Base-by-base conservation (phyloP, 192 early-diverging fungal genomes). In the Nowakowskiella sp. region DNA sequence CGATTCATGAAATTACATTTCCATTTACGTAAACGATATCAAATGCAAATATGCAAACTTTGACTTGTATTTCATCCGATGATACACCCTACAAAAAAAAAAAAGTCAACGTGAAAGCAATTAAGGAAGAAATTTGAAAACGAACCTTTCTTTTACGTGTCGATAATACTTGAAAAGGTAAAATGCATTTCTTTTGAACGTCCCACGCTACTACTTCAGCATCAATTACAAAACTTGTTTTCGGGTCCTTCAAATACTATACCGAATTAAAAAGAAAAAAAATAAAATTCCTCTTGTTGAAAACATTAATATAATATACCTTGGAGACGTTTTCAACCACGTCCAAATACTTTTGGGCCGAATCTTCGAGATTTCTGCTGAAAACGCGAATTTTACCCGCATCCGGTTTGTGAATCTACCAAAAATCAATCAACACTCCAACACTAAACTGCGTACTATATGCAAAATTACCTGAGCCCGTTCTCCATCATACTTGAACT, bases 161-260 rank as follows among this genome's bases (percentile, higher is more conserved):
- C 58, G 85, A 91, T 10, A 98, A 63, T 2, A 92, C 87, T 68
- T 99, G 97, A 71, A 99, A 99, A 24, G 97, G 95, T 33, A 94
- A 70, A 51, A 99, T 94, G 49, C 80, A 85, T 36, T 89, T 72
- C 33, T 86, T 84, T 47, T 77, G 80, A 19, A 64, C 58, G 60
- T 99, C 97, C 94, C 94, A 99, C 21, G 94, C 97, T 4, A 99
- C 97, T n/a, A 90, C 92, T 65, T 99, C 97, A 64, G 92, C 94
- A 63, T 99, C 97, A 24, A 99, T 70, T 8, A 99, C 91, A 77
- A 97, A 99, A 6, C 86, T 89, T 7, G 53, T 85, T 53, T 7
- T 19, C 30, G 3, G 3, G 28, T 4, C 32, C 22, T 26, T 2
- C 44, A 57, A 2, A 24, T 3, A 24, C 22, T 29, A 3, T 9